Evolutionary conservation across 2,329 filamentous ascomycete species (phyloP).

Genomic region (Trichoderma sp.): DNA sequence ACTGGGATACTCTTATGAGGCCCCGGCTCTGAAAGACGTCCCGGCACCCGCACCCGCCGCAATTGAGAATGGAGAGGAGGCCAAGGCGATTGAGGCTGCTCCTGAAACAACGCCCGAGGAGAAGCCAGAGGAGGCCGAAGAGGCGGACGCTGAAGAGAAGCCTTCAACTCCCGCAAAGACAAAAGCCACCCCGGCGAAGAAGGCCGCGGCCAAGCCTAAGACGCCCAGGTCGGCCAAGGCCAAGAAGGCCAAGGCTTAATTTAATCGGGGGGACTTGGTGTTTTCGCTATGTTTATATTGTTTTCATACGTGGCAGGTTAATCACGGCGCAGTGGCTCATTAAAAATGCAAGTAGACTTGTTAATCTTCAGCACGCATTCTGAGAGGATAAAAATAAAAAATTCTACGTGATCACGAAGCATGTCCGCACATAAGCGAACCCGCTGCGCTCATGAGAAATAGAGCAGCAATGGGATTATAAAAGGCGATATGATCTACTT

Average conservation of each 20-base stretch:
- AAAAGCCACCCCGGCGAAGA: constrained; percentile 33
- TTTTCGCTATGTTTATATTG: constrained; percentile 1
- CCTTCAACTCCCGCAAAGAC: constrained; percentile 27
- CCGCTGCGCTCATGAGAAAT: constrained; percentile 51
- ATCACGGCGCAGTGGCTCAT: constrained; percentile 24
- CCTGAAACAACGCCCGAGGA: constrained; percentile 32
- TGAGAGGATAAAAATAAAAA: constrained; percentile 24
- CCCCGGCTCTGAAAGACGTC: constrained; percentile 66
- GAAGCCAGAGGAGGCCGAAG: constrained; percentile 31
- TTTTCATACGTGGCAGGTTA: constrained; percentile 1
- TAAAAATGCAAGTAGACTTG: constrained; percentile 23
- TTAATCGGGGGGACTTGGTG: constrained; percentile 27
- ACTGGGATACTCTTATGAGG: constrained; percentile 80
- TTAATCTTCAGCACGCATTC: neutral
- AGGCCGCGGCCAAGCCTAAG: constrained; percentile 32
- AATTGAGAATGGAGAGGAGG: constrained; percentile 40
- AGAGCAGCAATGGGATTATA: constrained; percentile 60
- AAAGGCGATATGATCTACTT: constrained; percentile 61
- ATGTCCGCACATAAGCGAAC: constrained; percentile 67
- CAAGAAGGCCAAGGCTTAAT: constrained; percentile 44
- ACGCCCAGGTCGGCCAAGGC: constrained; percentile 33
- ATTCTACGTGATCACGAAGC: constrained; percentile 17
- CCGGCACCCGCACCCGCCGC: constrained; percentile 47
- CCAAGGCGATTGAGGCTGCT: constrained; percentile 43
- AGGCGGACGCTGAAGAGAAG: constrained; percentile 30